A percentile compares a stretch with the other conserved stretches of the same genome.
These are phyloP conservation scores for Chloris gayana DNA, from an alignment of 176 grass and related monocot genomes.

Conservation along the genomic window DNA sequence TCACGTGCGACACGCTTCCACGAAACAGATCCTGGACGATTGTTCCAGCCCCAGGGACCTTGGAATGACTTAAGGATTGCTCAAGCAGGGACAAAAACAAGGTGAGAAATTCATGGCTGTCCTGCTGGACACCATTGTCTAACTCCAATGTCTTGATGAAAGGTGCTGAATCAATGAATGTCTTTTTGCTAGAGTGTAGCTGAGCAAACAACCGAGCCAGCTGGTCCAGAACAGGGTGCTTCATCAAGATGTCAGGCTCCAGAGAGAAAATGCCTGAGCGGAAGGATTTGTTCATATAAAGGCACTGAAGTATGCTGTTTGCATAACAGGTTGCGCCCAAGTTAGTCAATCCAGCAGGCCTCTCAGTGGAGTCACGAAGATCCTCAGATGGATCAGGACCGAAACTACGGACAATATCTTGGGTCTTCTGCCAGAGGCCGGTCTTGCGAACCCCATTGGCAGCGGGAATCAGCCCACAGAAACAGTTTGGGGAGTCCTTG, in stretches of 20 bases:
- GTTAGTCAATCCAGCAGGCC: slow-evolving; percentile 93
- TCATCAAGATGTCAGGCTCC: slow-evolving; percentile 69
- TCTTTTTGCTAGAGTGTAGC: slow-evolving; percentile 85
- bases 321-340: slow-evolving; percentile 95
- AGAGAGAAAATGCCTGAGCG: slow-evolving; percentile 74
- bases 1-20: slow-evolving; percentile 81
- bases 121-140: slow-evolving; percentile 96
- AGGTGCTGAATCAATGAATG: slow-evolving; percentile 86
- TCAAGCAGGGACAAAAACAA: slow-evolving; percentile 94
- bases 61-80: slow-evolving; percentile 77
- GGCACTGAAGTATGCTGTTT: slow-evolving; percentile 98
- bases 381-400: slow-evolving; percentile 78
- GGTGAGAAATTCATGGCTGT: slow-evolving; percentile 95
- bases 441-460: slow-evolving; percentile 63
- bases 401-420: slow-evolving; percentile 65
- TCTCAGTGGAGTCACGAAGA: slow-evolving; percentile 64
- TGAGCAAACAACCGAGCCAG: slow-evolving; percentile 75
- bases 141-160: slow-evolving; percentile 86
- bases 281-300: slow-evolving; percentile 96
- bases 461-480: slow-evolving; percentile 79
- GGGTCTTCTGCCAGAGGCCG: slow-evolving; percentile 83
- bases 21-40: slow-evolving; percentile 87
- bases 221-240: slow-evolving; percentile 87
- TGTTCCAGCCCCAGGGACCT: slow-evolving; percentile 67
- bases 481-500: slow-evolving; percentile 94